Conservation (phyloP, 148 eudicot species). For the Mesembryanthemum crystallinum region DNA sequence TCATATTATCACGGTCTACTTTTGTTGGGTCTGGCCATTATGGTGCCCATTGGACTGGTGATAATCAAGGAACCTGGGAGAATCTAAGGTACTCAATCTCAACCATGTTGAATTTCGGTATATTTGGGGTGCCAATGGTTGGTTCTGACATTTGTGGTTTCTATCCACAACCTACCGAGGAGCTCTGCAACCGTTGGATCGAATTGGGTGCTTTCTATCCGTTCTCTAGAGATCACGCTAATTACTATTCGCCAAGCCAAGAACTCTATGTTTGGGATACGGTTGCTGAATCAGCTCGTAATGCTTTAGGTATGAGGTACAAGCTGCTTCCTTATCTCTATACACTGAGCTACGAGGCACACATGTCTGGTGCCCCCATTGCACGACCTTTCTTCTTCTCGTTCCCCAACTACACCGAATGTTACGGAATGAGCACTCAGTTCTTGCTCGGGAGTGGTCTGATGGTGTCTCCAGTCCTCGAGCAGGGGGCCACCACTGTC, state of each 20-base stretch:
- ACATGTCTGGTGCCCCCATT: constrained; percentile 74
- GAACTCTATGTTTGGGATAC: constrained; percentile 93
- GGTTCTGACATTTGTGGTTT: constrained; percentile 97
- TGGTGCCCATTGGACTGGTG: constrained; percentile 97
- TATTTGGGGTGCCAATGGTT: constrained; percentile 95
- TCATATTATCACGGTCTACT: constrained; percentile 77
- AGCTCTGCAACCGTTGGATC: constrained; percentile 97
- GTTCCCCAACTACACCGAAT: constrained; percentile 51
- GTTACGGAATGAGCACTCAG: constrained; percentile 82
- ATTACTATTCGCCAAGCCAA: constrained; percentile 83
- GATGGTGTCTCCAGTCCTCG: constrained; percentile 89
- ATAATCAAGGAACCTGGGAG: constrained; percentile 84
- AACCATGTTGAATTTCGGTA: constrained; percentile 81
- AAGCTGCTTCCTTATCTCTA: constrained; percentile 83
- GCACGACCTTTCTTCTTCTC: constrained; percentile 90
- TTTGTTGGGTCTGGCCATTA: constrained; percentile 90
- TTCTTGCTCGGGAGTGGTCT: constrained; percentile 77
- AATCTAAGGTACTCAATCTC: constrained; percentile 78
- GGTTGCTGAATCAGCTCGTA: constrained; percentile 83
- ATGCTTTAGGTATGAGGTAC: constrained; percentile 94
- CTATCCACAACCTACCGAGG: constrained; percentile 87
- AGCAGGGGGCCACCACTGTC: constrained; percentile 57
- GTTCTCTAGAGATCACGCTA: constrained; percentile 94
- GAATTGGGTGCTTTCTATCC: constrained; percentile 96
- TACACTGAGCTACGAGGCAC: constrained; percentile 90